Base-by-base conservation (phyloP, 2,329 filamentous ascomycete species). In the Sporothrix luriei region DNA sequence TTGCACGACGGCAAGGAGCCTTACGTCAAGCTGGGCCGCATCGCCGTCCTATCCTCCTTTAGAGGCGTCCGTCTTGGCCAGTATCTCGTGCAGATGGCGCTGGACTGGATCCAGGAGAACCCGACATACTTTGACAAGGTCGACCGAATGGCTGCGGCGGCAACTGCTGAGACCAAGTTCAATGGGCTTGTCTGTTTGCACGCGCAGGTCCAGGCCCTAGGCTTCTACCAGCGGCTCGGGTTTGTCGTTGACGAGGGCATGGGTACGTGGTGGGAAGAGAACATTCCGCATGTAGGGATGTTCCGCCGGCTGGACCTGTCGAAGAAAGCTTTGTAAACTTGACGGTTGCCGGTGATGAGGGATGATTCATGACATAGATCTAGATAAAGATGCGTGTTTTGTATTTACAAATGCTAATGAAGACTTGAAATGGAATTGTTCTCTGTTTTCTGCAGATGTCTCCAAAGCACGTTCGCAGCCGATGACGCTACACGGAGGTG, bases 221-320 rank as follows among this genome's bases (percentile, higher is more conserved):
- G 79, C 38, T 82, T 89, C 74, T 98, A 93, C 88, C 80, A 81
- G 75, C 85, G 83, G 76, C 85, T 90, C 79, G 93, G 93, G 0
- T 97, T 97, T 78, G 80, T 82, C 72, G 82, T 86, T 11, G 93
- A 97, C 78, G 84, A 91, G 75, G 82, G 80, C 11, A 87, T 94
- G 86, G 91, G 92, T 0, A 84, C 78, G 43, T 97, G 93, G 93
- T 83, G 84, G 72, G 93, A 97, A 78, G 93, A 95, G 76, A 92
- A 91, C 4, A 94, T 97, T 68, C 83, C 86, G 73, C 93, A 97
- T 81, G 84, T 96, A 21, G 93, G 91, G 71, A 96, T 97, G 93
- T 97, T 87, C 73, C 75, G 79, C 73, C 80, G 86, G 46, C 71
- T 88, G 38, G 76, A 81, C 4, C 21, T 69, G 24, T 61, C 49